phyloP scores from a whole-genome alignment of 441 rosid species.

The Hura crepitans region DNA sequence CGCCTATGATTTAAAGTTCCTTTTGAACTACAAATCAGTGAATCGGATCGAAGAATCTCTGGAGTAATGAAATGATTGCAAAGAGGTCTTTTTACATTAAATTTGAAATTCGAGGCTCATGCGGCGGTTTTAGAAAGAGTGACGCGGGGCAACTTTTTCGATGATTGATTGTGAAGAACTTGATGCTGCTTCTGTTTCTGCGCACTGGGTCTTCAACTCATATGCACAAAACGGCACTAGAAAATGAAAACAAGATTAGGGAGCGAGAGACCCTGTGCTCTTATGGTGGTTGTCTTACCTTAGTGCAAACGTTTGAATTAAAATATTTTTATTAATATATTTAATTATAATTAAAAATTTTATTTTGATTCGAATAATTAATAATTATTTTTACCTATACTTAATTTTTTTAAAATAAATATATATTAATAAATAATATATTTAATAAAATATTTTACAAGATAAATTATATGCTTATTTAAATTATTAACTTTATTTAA shows the following conservation, averaged over 20 bases:
- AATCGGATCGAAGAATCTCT: conserved; percentile 37
- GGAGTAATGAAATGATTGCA: background rate
- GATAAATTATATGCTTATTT: too few relatives aligned
- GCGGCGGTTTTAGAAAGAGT: background rate
- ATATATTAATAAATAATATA: too few relatives aligned
- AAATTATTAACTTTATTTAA: too few relatives aligned
- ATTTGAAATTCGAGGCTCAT: background rate
- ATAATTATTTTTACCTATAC: too few relatives aligned
- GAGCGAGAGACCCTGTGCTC: background rate
- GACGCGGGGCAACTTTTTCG: background rate
- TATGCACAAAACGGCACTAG: background rate
- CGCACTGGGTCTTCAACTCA: background rate
- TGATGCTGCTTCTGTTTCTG: background rate
- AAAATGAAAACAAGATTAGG: background rate
- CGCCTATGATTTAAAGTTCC: background rate
- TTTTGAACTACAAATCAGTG: conserved; percentile 23
- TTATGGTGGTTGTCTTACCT: too few relatives aligned
- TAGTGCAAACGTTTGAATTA: too few relatives aligned
- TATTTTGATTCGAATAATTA: too few relatives aligned
- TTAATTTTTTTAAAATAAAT: too few relatives aligned
- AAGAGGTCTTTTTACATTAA: background rate
- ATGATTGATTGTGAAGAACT: background rate
- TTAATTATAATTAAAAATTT: too few relatives aligned
- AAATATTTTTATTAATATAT: too few relatives aligned
- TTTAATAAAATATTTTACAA: too few relatives aligned